Percentiles rank a stretch among this genome's conserved stretches.
Conservation (phyloP, 441 rosid genomes). For the Corymbia calophylla region DNA sequence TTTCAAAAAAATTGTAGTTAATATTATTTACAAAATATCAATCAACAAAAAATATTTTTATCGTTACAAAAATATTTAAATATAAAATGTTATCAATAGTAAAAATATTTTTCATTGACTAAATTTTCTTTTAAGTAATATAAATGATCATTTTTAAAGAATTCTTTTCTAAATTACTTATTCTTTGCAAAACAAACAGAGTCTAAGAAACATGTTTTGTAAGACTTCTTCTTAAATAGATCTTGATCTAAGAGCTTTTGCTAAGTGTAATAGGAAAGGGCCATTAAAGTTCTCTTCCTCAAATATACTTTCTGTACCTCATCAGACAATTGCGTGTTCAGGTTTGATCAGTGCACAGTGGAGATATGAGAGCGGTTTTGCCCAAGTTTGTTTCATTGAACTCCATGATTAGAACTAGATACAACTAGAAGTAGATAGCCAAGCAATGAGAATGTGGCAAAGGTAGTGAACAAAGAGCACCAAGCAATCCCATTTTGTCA, state of each 20-base stretch:
- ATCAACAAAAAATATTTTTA: too few species aligned
- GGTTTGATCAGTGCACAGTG: background rate
- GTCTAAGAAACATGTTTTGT: background rate
- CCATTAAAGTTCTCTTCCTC: background rate
- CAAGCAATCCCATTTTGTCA: background rate
- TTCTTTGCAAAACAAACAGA: fast-evolving
- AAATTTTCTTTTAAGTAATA: background rate
- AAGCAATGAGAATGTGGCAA: background rate
- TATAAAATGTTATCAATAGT: too few species aligned
- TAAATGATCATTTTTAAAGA: background rate
- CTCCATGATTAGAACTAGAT: background rate
- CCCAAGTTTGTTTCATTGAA: background rate
- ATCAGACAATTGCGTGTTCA: background rate
- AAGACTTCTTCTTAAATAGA: background rate
- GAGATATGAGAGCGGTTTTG: background rate
- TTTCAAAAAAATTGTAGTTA: too few species aligned
- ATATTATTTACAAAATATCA: too few species aligned
- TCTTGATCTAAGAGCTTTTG: background rate
- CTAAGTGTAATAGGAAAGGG: background rate
- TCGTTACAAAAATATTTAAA: too few species aligned
- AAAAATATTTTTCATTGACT: too few species aligned
- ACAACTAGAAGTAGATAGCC: background rate
- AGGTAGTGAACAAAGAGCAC: background rate
- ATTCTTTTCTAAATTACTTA: too few species aligned
- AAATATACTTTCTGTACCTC: background rate